Conservation (phyloP, 139 green algal genomes). For the Chlorella vulgaris region DNA sequence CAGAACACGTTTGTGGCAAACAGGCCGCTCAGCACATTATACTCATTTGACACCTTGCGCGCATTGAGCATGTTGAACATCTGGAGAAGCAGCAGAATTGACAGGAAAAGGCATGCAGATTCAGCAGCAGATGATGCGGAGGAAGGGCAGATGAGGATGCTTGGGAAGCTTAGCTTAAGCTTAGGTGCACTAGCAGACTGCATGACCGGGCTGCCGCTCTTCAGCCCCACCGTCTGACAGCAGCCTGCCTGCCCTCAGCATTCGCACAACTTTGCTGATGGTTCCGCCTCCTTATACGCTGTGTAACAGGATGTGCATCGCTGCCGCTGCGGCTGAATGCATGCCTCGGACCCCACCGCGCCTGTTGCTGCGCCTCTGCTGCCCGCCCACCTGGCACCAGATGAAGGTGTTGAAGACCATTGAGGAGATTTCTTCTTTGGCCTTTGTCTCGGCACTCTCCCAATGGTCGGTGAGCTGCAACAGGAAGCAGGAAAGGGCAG, state of each 20-base stretch:
- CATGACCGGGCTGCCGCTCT: background rate
- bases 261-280: too few relatives aligned
- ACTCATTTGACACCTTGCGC: constrained; percentile 87
- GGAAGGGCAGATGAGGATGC: background rate
- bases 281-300: too few relatives aligned
- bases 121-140: too few relatives aligned
- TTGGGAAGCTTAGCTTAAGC: too few relatives aligned
- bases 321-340: too few relatives aligned
- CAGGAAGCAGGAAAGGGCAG: too few relatives aligned
- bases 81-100: constrained; percentile 82
- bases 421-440: constrained; percentile 57
- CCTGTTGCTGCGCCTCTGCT: background rate
- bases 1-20: constrained; percentile 74
- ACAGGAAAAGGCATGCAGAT: constrained; percentile 12
- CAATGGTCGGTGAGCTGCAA: constrained; percentile 17
- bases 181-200: too few relatives aligned
- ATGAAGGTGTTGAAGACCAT: constrained; percentile 98
- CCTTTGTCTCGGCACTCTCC: constrained; percentile 31
- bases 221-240: too few relatives aligned
- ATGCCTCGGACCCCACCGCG: too few relatives aligned
- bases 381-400: constrained; percentile 81
- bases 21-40: constrained; percentile 85
- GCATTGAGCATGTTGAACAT: constrained; percentile 91
- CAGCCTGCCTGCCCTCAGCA: too few relatives aligned
- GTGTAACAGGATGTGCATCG: too few relatives aligned